phyloP scores from a whole-genome alignment of 306 rosid species.

The Dryas drummondii region DNA sequence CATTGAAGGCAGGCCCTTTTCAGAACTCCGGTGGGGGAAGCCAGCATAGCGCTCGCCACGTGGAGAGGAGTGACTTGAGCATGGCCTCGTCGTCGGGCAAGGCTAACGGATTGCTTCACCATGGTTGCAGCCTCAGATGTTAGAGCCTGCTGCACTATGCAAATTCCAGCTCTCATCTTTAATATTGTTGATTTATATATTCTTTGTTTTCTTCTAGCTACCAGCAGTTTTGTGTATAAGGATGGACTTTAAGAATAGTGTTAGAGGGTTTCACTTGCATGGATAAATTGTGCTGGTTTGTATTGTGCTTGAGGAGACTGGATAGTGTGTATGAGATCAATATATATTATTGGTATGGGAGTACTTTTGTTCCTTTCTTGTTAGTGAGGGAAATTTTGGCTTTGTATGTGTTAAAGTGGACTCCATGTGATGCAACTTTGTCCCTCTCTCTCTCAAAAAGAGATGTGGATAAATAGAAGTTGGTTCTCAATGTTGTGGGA shows the following conservation, averaged over 20 bases:
- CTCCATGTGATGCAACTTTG: constrained; percentile 51
- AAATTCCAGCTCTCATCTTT: constrained; percentile 73
- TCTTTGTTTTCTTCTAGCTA: too few relatives aligned
- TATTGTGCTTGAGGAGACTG: too few relatives aligned
- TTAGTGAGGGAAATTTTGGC: constrained; percentile 88
- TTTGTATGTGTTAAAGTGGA: constrained; percentile 50
- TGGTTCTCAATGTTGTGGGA: constrained; percentile 41
- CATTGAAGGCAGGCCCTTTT: constrained; percentile 79
- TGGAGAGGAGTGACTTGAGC: constrained; percentile 96
- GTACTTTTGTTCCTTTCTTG: constrained; percentile 82
- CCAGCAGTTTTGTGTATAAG: too few relatives aligned
- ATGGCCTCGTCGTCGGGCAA: constrained; percentile 79
- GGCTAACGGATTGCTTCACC: constrained; percentile 73
- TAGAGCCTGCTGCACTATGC: constrained; percentile 75
- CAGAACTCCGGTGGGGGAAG: constrained; percentile 63
- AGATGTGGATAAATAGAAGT: constrained; percentile 64
- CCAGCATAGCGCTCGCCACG: constrained; percentile 88
- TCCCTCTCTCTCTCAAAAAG: constrained; percentile 8
- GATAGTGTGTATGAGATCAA: too few relatives aligned
- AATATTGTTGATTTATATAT: too few relatives aligned
- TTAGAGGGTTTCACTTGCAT: too few relatives aligned
- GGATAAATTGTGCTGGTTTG: background rate
- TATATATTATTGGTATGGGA: constrained; percentile 36
- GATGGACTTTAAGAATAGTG: too few relatives aligned
- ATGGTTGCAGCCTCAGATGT: constrained; percentile 59